A percentile compares a stretch with the other conserved stretches of the same genome.
phyloP scores from a whole-genome alignment of 2,329 filamentous ascomycete genomes.

The Fusarium sp. region DNA sequence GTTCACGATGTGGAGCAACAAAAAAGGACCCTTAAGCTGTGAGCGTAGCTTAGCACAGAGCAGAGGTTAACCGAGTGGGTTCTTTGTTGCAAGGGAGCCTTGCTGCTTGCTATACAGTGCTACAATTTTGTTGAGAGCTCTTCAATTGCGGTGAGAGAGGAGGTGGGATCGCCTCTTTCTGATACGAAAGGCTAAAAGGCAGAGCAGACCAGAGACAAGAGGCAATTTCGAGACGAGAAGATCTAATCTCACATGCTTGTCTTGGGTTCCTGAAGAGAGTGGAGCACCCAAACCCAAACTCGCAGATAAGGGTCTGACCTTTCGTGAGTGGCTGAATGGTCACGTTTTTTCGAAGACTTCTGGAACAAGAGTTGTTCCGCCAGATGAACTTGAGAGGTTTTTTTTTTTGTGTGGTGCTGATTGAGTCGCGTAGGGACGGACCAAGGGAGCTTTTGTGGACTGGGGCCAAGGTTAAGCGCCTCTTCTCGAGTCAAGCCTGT shows the following conservation, averaged over 20 bases:
- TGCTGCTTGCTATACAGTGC: neutral
- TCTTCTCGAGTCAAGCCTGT: constrained; percentile 15
- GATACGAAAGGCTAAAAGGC: neutral
- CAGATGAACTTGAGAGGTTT: neutral
- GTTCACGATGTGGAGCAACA: constrained; percentile 13
- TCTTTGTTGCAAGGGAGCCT: constrained; percentile 13
- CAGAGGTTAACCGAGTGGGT: constrained; percentile 13
- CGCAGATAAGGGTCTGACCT: constrained; percentile 11
- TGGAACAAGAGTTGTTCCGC: constrained; percentile 23
- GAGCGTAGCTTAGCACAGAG: constrained; percentile 23
- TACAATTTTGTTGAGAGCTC: constrained; percentile 10
- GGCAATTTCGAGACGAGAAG: neutral
- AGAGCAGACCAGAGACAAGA: neutral
- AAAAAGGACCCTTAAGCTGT: constrained; percentile 9
- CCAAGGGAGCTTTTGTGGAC: neutral
- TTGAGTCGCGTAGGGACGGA: neutral
- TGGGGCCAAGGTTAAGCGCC: constrained; percentile 16
- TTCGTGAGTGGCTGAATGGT: constrained; percentile 16
- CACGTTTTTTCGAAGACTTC: constrained; percentile 28
- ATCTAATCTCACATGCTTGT: constrained; percentile 12
- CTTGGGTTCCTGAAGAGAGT: constrained; percentile 23
- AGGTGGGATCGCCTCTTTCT: neutral
- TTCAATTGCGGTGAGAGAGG: constrained; percentile 14
- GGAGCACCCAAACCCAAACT: neutral
- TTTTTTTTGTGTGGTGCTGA: neutral